Evolutionary conservation across 164 flowering plant species (phyloP).

Genomic region (Santalum album): DNA sequence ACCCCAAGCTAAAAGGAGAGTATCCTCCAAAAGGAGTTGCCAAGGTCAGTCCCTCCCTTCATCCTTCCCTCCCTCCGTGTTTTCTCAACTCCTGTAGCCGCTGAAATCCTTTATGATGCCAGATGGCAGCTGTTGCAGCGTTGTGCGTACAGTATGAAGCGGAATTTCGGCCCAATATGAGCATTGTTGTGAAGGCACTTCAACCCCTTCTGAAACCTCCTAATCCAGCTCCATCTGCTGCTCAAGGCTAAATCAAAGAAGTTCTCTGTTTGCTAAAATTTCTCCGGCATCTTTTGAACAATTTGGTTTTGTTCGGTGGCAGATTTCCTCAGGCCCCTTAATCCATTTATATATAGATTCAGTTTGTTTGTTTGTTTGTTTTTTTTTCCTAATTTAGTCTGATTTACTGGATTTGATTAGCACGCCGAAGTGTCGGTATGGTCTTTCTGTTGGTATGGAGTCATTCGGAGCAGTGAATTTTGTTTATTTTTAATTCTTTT

Average conservation of each 20-base stretch:
- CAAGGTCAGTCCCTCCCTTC: slow-evolving; percentile 40
- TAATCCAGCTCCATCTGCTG: slow-evolving; percentile 14
- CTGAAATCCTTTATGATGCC: slow-evolving; percentile 15
- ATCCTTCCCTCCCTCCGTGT: slow-evolving; percentile 2
- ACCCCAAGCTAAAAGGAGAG: slow-evolving; percentile 70
- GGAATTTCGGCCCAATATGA: slow-evolving; percentile 75
- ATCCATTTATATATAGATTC: too few species aligned
- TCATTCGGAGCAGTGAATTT: too few species aligned
- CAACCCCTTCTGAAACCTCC: slow-evolving; percentile 50
- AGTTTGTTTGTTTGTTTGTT: too few species aligned
- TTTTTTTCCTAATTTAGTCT: too few species aligned
- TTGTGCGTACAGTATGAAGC: slow-evolving; percentile 75
- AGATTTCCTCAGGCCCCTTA: too few species aligned
- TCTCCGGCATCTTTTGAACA: too few species aligned
- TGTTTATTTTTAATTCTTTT: too few species aligned
- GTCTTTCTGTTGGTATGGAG: too few species aligned
- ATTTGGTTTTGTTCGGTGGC: too few species aligned
- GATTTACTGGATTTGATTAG: too few species aligned
- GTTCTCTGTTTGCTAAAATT: too few species aligned
- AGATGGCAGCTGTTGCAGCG: slow-evolving; percentile 83
- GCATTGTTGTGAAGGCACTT: slow-evolving; percentile 70
- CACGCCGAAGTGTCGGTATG: too few species aligned
- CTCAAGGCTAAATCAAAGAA: not conserved
- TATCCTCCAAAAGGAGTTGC: slow-evolving; percentile 88
- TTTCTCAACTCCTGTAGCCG: not conserved